Percentiles rank a stretch among this genome's conserved stretches.
Evolutionary conservation across 2,329 filamentous ascomycete species (phyloP).

Genomic region (Cryoendolithus antarcticus): DNA sequence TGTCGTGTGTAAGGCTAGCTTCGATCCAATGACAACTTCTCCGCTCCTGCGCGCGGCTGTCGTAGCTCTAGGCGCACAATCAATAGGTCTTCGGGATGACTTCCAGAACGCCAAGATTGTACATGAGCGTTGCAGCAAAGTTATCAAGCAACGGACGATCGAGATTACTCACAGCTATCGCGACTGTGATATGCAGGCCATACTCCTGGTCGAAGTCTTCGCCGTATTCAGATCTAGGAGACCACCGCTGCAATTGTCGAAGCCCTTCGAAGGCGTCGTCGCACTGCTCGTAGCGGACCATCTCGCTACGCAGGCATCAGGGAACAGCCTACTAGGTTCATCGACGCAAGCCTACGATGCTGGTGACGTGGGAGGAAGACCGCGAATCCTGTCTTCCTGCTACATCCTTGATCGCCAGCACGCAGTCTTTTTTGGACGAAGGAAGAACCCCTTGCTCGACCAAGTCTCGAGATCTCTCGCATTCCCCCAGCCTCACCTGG

Average conservation of each 20-base stretch:
- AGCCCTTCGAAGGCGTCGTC: slow-evolving; percentile 24
- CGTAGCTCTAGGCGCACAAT: slow-evolving; percentile 31
- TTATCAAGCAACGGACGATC: slow-evolving; percentile 22
- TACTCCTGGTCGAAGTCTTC: slow-evolving; percentile 31
- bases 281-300: slow-evolving; percentile 5
- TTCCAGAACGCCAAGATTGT: slow-evolving; percentile 26
- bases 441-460: slow-evolving; percentile 5
- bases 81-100: slow-evolving; percentile 23
- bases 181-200: slow-evolving; percentile 31
- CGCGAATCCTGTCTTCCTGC: slow-evolving; percentile 29
- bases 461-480: slow-evolving; percentile 22
- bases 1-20: slow-evolving; percentile 30
- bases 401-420: slow-evolving; percentile 32
- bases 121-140: slow-evolving; percentile 30
- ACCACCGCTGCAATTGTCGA: slow-evolving; percentile 24
- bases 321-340: background rate
- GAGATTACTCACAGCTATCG: slow-evolving; percentile 12
- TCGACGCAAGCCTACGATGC: background rate
- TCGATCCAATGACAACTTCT: slow-evolving; percentile 23
- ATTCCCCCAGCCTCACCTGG: slow-evolving; percentile 21
- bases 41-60: slow-evolving; percentile 35
- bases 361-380: slow-evolving; percentile 9
- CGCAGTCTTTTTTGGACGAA: slow-evolving; percentile 16
- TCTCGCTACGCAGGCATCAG: background rate
- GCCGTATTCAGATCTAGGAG: slow-evolving; percentile 31